Evolutionary conservation across 2,329 filamentous ascomycete genomes (phyloP).

Genomic region (Aspergillus bombycis): DNA sequence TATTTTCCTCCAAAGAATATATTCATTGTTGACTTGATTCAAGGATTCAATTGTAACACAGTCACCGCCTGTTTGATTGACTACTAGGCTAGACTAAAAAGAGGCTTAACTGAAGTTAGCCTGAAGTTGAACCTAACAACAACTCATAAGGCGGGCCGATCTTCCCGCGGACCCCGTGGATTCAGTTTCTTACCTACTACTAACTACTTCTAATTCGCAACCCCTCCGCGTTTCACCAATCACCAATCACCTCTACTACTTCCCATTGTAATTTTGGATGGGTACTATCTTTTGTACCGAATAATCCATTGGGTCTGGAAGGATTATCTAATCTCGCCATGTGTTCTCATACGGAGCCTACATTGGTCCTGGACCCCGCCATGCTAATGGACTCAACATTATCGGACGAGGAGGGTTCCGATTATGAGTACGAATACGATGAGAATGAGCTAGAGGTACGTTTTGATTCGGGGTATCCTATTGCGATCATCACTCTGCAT

Average conservation of each 20-base stretch:
- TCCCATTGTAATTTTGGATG: not conserved
- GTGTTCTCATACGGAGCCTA: constrained; percentile 10
- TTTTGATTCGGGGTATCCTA: constrained; percentile 1
- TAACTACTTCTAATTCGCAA: not conserved
- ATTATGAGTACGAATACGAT: constrained; percentile 67
- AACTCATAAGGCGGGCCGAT: not conserved
- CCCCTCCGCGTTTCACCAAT: not conserved
- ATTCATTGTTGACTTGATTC: too few relatives aligned
- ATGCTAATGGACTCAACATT: constrained; percentile 24
- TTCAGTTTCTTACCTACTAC: not conserved
- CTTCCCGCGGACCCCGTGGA: not conserved
- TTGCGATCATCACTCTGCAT: not conserved
- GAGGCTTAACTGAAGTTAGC: not conserved
- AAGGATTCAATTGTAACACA: not conserved
- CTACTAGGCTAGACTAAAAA: not conserved
- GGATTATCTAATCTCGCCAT: constrained; percentile 9
- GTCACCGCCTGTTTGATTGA: not conserved
- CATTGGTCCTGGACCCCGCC: constrained; percentile 28
- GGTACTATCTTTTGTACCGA: not conserved
- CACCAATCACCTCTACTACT: not conserved
- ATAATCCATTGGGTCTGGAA: not conserved
- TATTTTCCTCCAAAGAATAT: too few relatives aligned
- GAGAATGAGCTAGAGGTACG: constrained; percentile 55
- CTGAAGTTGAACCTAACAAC: not conserved
- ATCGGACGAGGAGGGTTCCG: constrained; percentile 46